Evolutionary conservation across 2,329 filamentous ascomycete species (phyloP), one percentile per base, ranked within the genome.

Genomic region (Fusarium drepaniforme): DNA sequence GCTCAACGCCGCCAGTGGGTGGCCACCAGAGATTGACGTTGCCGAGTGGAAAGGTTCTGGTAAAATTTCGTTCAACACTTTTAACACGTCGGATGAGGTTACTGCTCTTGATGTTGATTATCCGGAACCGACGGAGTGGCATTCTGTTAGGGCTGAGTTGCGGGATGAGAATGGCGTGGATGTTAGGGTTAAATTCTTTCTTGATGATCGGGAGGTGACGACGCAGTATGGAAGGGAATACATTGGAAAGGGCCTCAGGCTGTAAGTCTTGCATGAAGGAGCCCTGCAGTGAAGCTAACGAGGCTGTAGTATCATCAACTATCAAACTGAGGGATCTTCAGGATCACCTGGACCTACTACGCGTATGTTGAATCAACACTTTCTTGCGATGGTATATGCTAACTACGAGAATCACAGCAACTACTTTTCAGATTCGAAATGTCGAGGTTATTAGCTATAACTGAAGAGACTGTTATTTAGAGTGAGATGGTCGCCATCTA

Each of bases 51-150:
- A 75, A 13, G 73, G 73, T 11, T 64, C 44, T 12, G 73, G 73
- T 2, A 75, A 75, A 60, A 75, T 75, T 12, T 75, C 73, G 1
- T 75, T 75, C 35, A 75, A 75, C 44, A 75, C 73, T 2, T 75
- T 75, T 35, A 75, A 75, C 21, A 75, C 73, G 1, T 75, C 73
- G 0, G 15, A 35, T 13, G 73, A 75, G 9, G 73, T 75, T 1
- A 46, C 73, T 1, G 63, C 73, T 1, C 40, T 75, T 3, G 70
- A 75, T 23, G 38, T 71, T 3, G 60, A 73, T 58, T 75, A 75
- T 25, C 73, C 66, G 0, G 53, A 73, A 15, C 73, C 73, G 11
- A 35, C 21, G 21, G 33, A 71, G 38, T 75, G 73, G 73, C 73
- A 75, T 21, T 73, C 70, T 37, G 73, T 75, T 9, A 57, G 73